Percentiles rank a stretch among this genome's conserved stretches.
Conservation (phyloP, 2,329 filamentous ascomycete species). For the Pseudogymnoascus sp. region DNA sequence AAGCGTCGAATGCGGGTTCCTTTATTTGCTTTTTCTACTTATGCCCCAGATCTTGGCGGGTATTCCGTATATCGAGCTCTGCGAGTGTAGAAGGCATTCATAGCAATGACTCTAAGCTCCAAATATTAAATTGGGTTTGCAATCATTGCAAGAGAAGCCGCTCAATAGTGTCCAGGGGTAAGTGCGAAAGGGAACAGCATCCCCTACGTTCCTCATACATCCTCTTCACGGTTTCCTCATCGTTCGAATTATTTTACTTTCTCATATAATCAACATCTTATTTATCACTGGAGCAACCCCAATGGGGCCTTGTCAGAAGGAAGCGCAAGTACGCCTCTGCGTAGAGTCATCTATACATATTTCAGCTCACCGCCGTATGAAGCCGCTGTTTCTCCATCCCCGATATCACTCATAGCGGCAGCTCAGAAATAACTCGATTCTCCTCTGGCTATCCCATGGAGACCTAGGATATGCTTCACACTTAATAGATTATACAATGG, state of each 20-base stretch:
- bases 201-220: background rate
- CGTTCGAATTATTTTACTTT: background rate
- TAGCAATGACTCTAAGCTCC: background rate
- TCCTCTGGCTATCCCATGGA: background rate
- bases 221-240: background rate
- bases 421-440: background rate
- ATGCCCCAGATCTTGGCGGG: background rate
- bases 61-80: background rate
- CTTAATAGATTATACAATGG: background rate
- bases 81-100: background rate
- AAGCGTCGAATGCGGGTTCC: background rate
- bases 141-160: background rate
- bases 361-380: background rate
- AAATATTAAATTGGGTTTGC: background rate
- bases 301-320: background rate
- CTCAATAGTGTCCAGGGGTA: background rate
- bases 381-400: background rate
- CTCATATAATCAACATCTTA: background rate
- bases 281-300: background rate
- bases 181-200: background rate
- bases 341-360: background rate
- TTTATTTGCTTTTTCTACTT: background rate
- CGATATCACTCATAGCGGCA: background rate
- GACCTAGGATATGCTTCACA: background rate
- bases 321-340: background rate